Base-by-base conservation (phyloP, 169 alveolate genomes). In the Eimeria acervulina region DNA sequence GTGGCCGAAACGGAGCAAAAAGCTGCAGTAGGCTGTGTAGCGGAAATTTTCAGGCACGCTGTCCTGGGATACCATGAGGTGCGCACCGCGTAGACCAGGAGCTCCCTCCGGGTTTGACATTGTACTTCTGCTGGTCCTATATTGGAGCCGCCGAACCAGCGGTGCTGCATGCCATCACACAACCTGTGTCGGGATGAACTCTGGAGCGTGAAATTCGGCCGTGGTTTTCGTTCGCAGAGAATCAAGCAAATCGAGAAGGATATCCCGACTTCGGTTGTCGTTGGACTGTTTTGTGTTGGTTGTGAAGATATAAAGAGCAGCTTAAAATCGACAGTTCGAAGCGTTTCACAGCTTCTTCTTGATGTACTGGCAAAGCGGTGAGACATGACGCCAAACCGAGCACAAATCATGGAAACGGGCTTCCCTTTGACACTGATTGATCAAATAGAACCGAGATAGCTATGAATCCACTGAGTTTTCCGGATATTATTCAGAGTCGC, bases 261-360 rank as follows among this genome's bases (percentile, higher is more conserved):
- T 76, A 98, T 99, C 80, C 99, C 99, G 47, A 98, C 97, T 90
- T 90, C 95, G 72, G 96, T 97, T 44, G 95, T 93, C 74, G 98
- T 99, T 63, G 98, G 99, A 12, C 97, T 98, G 93, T 99, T 99
- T 97, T 95, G 98, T 95, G 97, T 99, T 33, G 97, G 98, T 97
- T 98, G 99, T 84, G 97, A 97, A 74, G 99, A 98, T 95, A 98
- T 98, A 85, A 95, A 90, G 97, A 97, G 96, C 96, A 97, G 94
- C 97, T 97, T 87, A 96, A 98, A 47, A 98, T 98, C 47, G 13
- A 93, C 80, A 47, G 83, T 93, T 52, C 74, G 90, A 26, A 72
- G 88, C 66, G 94, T 83, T 33, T 70, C 91, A 33, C 78, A 51
- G 74, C 94, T 83, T 52, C 90, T 93, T 26, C 94, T 93, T 70